phyloP scores from a whole-genome alignment of 768 basidiomycete species.

The Xanthoconium stramineum region DNA sequence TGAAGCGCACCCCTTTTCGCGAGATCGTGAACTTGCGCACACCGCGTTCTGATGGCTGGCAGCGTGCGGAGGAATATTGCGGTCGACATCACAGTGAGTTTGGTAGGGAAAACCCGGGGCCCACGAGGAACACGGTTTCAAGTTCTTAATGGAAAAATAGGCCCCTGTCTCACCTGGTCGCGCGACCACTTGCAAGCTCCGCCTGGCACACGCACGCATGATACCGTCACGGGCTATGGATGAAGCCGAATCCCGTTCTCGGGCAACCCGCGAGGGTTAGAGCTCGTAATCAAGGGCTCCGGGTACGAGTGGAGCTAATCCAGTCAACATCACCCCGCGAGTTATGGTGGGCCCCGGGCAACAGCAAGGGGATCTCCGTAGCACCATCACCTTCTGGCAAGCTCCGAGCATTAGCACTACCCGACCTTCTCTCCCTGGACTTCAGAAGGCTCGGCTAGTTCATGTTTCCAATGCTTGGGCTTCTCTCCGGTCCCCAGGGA shows the following conservation, averaged over 20 bases:
- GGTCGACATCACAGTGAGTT: background rate
- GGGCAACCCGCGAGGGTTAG: background rate
- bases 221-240: background rate
- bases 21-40: constrained; percentile 71
- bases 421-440: too few species aligned
- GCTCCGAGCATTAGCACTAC: background rate
- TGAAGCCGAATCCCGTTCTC: background rate
- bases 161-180: constrained; percentile 6
- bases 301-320: background rate
- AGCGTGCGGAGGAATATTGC: constrained; percentile 79
- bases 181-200: background rate
- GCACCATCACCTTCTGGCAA: background rate
- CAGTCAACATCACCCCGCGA: too few species aligned
- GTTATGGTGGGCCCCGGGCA: too few species aligned
- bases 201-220: background rate
- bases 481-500: too few species aligned
- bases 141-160: constrained; percentile 1
- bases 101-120: background rate
- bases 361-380: too few species aligned
- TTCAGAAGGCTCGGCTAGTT: too few species aligned
- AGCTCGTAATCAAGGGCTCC: background rate
- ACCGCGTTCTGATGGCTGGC: constrained; percentile 87
- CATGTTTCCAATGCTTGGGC: too few species aligned
- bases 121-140: constrained; percentile 7
- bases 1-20: constrained; percentile 72